Evolutionary conservation across 2,329 filamentous ascomycete species (phyloP).

Genomic region (Chaetomium sp.): DNA sequence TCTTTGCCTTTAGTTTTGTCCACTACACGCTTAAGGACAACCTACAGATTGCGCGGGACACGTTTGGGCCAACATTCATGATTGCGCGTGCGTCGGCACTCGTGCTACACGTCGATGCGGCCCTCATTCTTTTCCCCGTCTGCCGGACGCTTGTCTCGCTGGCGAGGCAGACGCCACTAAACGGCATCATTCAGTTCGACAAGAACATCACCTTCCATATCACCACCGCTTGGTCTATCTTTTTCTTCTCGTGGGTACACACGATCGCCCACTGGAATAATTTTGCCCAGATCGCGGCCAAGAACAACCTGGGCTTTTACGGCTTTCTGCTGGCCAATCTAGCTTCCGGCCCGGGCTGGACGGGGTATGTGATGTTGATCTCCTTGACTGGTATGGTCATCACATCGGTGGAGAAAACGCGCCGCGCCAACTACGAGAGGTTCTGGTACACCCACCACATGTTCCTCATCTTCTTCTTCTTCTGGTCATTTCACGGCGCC

Average conservation of each 20-base stretch:
- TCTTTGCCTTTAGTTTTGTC: slow-evolving; percentile 74
- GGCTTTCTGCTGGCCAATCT: slow-evolving; percentile 75
- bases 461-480: slow-evolving; percentile 82
- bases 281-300: slow-evolving; percentile 67
- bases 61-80: slow-evolving; percentile 68
- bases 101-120: slow-evolving; percentile 75
- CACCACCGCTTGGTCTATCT: slow-evolving; percentile 76
- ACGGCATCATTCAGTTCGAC: slow-evolving; percentile 82
- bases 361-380: slow-evolving; percentile 76
- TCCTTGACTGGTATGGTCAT: slow-evolving; percentile 71
- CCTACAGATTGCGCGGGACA: slow-evolving; percentile 56
- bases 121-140: slow-evolving; percentile 71
- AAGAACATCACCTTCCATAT: slow-evolving; percentile 89
- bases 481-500: slow-evolving; percentile 84
- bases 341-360: slow-evolving; percentile 75
- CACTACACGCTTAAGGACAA: slow-evolving; percentile 76
- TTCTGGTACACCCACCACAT: slow-evolving; percentile 91
- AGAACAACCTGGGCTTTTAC: slow-evolving; percentile 70
- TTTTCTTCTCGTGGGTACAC: slow-evolving; percentile 83
- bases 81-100: slow-evolving; percentile 71
- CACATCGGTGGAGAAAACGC: slow-evolving; percentile 70
- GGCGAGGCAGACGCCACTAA: slow-evolving; percentile 70
- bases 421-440: slow-evolving; percentile 76
- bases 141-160: slow-evolving; percentile 80
- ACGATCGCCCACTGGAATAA: slow-evolving; percentile 86